phyloP scores from a whole-genome alignment of 352 stramenopile genomes.

The Phytophthora hibernalis region DNA sequence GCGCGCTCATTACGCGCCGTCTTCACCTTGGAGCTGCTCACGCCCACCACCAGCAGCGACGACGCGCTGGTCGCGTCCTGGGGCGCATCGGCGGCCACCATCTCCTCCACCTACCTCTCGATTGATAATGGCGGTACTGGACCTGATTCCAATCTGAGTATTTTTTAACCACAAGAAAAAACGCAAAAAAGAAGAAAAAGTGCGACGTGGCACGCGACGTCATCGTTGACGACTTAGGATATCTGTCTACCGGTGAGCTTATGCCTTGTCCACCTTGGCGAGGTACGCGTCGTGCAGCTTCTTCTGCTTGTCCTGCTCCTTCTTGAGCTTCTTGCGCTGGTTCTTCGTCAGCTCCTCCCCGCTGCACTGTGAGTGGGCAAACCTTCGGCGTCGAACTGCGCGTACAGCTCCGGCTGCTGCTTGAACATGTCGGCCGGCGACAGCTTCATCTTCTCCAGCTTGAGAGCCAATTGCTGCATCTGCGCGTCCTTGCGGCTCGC shows the following conservation, averaged over 20 bases:
- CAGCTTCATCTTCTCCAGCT: conserved; percentile 94
- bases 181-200: too few relatives aligned
- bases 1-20: conserved; percentile 47
- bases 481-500: conserved; percentile 87
- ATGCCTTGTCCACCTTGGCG: conserved; percentile 38
- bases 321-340: conserved; percentile 89
- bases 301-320: conserved; percentile 90
- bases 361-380: conserved; percentile 78
- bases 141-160: not conserved
- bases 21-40: conserved; percentile 26
- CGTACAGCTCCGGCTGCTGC: conserved; percentile 71
- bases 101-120: not conserved
- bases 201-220: not conserved
- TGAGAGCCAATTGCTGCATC: conserved; percentile 85
- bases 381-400: conserved; percentile 71
- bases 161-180: conserved; percentile 1
- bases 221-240: conserved; percentile 10
- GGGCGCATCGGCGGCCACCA: conserved; percentile 39
- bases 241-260: not conserved
- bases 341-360: conserved; percentile 79
- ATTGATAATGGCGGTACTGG: too few relatives aligned
- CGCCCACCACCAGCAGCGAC: conserved; percentile 19
- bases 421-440: conserved; percentile 86
- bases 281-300: conserved; percentile 82
- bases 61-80: not conserved